A percentile compares a stretch with the other conserved stretches of the same genome.
Evolutionary conservation across 2,329 filamentous ascomycete genomes (phyloP).

Genomic region (Neofusicoccum umdonicola): DNA sequence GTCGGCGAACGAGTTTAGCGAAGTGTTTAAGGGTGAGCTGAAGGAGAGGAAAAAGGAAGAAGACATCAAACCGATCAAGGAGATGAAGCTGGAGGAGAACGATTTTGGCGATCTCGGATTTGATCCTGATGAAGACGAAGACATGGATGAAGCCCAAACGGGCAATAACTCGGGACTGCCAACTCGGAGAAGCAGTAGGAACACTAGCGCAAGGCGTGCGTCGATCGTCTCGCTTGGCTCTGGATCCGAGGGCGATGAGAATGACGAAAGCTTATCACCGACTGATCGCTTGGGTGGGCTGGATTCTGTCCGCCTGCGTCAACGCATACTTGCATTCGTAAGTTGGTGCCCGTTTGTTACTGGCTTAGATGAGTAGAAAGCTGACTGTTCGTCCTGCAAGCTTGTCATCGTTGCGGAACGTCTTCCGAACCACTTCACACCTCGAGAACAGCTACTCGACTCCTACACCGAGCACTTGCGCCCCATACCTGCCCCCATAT

Average conservation of each 20-base stretch:
- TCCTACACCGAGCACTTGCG: conserved; percentile 57
- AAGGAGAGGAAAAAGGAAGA: conserved; percentile 44
- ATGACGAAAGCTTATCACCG: conserved; percentile 20
- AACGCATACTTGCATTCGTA: conserved; percentile 61
- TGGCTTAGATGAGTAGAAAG: neutral
- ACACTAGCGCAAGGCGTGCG: neutral
- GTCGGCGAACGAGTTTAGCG: conserved; percentile 55
- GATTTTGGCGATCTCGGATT: conserved; percentile 13
- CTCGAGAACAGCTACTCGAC: conserved; percentile 58
- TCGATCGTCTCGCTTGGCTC: conserved; percentile 10
- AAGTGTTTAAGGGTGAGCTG: conserved; percentile 68
- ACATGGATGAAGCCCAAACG: conserved; percentile 10
- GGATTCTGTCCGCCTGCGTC: conserved; percentile 61
- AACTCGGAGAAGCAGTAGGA: neutral
- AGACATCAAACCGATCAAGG: conserved; percentile 5
- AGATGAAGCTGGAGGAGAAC: conserved; percentile 1
- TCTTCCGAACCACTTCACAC: conserved; percentile 47
- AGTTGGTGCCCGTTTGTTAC: conserved; percentile 21
- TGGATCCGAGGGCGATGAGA: neutral
- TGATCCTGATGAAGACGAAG: conserved; percentile 19
- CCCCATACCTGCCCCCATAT: conserved; percentile 57
- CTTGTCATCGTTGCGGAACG: conserved; percentile 30
- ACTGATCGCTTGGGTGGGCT: conserved; percentile 36
- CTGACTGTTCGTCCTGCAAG: neutral
- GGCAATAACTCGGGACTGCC: neutral